These are phyloP conservation scores for Candida ponderosae DNA, from an alignment of 805 yeast species.

Conservation along the genomic window DNA sequence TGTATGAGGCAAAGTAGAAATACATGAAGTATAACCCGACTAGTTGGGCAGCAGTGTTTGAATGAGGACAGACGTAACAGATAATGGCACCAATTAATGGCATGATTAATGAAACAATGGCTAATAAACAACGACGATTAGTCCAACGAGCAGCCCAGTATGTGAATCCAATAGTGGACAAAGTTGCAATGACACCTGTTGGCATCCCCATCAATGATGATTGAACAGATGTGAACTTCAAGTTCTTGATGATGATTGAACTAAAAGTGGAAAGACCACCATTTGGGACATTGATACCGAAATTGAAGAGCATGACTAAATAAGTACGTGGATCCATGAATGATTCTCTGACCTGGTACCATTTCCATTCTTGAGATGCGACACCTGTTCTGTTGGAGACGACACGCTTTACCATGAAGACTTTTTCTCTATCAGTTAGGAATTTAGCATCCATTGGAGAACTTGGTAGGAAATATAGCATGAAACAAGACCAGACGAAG, in stretches of 20 bases:
- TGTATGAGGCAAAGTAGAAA: conserved; percentile 24
- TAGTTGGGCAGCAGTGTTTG: conserved; percentile 21
- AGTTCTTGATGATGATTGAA: conserved; percentile 18
- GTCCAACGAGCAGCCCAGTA: conserved; percentile 24
- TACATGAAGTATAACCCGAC: conserved; percentile 25
- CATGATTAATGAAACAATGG: conserved; percentile 18
- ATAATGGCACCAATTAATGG: conserved; percentile 21
- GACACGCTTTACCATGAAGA: conserved; percentile 32
- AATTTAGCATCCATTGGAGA: conserved; percentile 37
- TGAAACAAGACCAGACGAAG: conserved; percentile 23
- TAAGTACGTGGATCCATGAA: conserved; percentile 31
- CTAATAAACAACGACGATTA: conserved; percentile 20
- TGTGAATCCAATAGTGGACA: conserved; percentile 22
- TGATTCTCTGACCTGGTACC: conserved; percentile 36
- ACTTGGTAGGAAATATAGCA: conserved; percentile 34
- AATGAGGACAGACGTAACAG: conserved; percentile 15
- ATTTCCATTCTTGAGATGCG: conserved; percentile 29
- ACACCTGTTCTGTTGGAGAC: conserved; percentile 36
- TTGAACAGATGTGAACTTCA: conserved; percentile 16
- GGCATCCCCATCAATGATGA: conserved; percentile 20
- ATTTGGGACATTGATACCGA: conserved; percentile 24
- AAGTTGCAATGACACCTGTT: conserved; percentile 23
- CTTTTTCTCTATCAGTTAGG: conserved; percentile 34
- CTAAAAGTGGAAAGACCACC: conserved; percentile 25
- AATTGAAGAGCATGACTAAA: conserved; percentile 22